Base-by-base conservation (phyloP, 176 grass and related monocot species). In the Musa itinerans region DNA sequence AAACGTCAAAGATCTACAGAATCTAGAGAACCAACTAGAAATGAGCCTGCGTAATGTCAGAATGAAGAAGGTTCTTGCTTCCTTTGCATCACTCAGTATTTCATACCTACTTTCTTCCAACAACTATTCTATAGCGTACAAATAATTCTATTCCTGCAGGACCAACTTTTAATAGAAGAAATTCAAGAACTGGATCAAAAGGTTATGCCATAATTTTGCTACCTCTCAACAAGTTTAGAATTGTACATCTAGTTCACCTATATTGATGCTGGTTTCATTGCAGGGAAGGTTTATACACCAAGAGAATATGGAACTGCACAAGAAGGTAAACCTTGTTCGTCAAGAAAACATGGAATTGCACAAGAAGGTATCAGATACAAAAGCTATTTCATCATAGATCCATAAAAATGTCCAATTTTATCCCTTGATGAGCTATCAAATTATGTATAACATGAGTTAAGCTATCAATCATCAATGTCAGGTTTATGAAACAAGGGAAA, bases 171-270 rank as follows among this genome's bases (percentile, higher is more conserved):
- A 53, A 67, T 92, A 79, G 82, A 92, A 24, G 82, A 89, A 83
- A 92, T 96, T 79, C 92, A 92, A 22, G 84, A 96, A 81, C 82
- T 92, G 24, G 81, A 87, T 87, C 73, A 9, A 16, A 85, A 96
- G 92, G 92, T 96, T 81, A 48, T 50, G 69, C 61, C 50, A 57
- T 61, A 68, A 21, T 27, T 58, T 70, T 49, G 64, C 3, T 64
- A 77, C 67, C 2, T 70, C 22, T 68, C 10, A 72, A 50, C 63
- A 52, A 8, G 10, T 72, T 17, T 17, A n/a, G 61, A 0, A 14
- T 50, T 64, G 52, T 74, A 20, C 55, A 75, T 75, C 77, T 72
- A 24, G 78, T 17, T 9, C 63, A 77, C 72, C 54, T 91, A 52
- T 82, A 48, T 80, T 12, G 48, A 2, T 74, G 55, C 64, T 24